These are phyloP conservation scores for Fusarium falciforme DNA, from an alignment of 2,329 filamentous ascomycete species.

Conservation along the genomic window DNA sequence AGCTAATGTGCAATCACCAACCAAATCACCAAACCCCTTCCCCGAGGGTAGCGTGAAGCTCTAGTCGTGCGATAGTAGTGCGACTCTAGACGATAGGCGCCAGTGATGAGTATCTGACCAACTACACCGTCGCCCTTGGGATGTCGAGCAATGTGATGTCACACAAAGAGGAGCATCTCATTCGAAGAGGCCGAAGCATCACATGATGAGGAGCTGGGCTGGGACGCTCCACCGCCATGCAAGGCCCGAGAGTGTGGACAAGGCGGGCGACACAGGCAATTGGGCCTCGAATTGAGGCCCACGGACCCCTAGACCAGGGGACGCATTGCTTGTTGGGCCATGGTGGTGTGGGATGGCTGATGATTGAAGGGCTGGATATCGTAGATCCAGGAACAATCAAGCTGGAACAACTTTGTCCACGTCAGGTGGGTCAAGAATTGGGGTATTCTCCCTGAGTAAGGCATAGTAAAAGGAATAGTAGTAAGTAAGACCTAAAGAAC, in stretches of 20 bases:
- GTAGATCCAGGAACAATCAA: constrained; percentile 31
- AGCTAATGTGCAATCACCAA: constrained; percentile 24
- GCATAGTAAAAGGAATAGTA: background rate
- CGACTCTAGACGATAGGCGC: constrained; percentile 30
- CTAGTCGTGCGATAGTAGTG: constrained; percentile 36
- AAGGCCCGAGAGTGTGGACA: constrained; percentile 30
- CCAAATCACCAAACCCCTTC: constrained; percentile 25
- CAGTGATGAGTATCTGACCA: constrained; percentile 18
- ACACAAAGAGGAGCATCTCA: constrained; percentile 25
- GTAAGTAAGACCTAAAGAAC: background rate
- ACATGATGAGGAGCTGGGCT: constrained; percentile 28
- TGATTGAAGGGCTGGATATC: constrained; percentile 13
- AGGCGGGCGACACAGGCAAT: constrained; percentile 31
- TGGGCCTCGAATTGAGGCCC: constrained; percentile 34
- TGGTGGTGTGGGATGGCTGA: constrained; percentile 10
- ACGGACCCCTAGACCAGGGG: constrained; percentile 8
- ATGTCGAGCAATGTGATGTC: constrained; percentile 24
- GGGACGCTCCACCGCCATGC: constrained; percentile 17
- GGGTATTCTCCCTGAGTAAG: background rate
- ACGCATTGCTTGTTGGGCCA: constrained; percentile 10
- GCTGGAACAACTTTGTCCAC: constrained; percentile 5
- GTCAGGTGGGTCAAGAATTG: background rate
- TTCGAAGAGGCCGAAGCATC: constrained; percentile 31
- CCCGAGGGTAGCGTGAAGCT: constrained; percentile 25
- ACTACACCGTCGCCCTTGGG: constrained; percentile 4